Evolutionary conservation across 2,329 filamentous ascomycete species (phyloP), one percentile per base, ranked within the genome.

Genomic region (Pseudocercospora cruenta): DNA sequence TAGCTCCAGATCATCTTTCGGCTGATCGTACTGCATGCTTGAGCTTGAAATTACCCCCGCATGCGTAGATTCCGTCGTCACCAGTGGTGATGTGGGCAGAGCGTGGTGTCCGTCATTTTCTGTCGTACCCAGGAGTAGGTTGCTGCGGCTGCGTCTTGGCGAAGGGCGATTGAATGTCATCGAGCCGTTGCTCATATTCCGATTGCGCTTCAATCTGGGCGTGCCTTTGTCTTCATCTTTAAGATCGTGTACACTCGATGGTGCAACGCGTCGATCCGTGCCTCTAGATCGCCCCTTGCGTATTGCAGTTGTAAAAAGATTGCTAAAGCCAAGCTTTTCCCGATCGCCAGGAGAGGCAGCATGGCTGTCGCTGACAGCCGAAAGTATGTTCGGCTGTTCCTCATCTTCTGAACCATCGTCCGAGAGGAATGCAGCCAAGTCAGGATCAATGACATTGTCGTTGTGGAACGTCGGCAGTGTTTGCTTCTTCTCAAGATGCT

Each of bases 401-500:
- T 58, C 55, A 73, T 93, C 97, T n/a, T 77, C 77, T 1, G 94
- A 97, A 57, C 92, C 93, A 72, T 92, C 90, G 76, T 99, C 95
- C 6, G 95, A 99, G 84, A 99, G 91, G 79, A 96, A 99, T 36
- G 93, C 91, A 4, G 94, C 94, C 62, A 99, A 83, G 74, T 99
- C 95, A 1, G 95, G 95, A 76, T 99, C 95, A 72, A 99, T 98
- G 72, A 99, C 97, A 75, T 95, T 98, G 81, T 99, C 95, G 75
- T 95, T 93, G 77, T 99, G 95, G 73, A 99, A 98, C n/a, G 93
- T 93, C 16, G 94, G 90, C 39, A 97, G 85, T 49, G 88, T 88
- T 7, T 87, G 51, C 69, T 89, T 90, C 69, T 86, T 88, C 3
- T 84, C 82, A 57, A 93, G 90, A 60, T 96, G 88, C 19, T 85